phyloP scores from a whole-genome alignment of 192 early-diverging fungal species.

The Backusella mclennaniae region DNA sequence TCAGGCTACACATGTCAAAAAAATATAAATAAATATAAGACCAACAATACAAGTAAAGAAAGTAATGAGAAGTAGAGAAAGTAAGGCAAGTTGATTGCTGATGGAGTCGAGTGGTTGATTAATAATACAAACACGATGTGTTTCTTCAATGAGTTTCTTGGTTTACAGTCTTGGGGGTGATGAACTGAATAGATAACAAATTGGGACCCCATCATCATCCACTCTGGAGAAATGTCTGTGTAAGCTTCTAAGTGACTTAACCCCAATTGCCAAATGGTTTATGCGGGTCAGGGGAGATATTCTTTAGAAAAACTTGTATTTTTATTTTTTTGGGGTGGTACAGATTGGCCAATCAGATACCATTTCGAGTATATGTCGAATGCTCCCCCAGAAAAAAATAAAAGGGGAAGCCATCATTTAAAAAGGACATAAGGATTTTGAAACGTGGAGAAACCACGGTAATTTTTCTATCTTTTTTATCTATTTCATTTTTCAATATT shows the following conservation, averaged over 20 bases:
- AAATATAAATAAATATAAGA: background rate
- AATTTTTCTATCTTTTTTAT: slow-evolving; percentile 1
- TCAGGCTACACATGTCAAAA: slow-evolving; percentile 3
- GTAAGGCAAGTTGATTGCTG: background rate
- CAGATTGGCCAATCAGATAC: slow-evolving; percentile 6
- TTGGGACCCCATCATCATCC: background rate
- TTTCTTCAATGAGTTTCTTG: background rate
- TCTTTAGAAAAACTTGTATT: background rate
- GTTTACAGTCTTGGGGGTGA: background rate
- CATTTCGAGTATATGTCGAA: background rate
- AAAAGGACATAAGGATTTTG: slow-evolving; percentile 2
- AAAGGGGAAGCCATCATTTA: background rate
- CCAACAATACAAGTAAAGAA: background rate
- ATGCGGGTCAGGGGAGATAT: slow-evolving; percentile 2
- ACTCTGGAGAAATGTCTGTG: background rate
- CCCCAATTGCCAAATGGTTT: slow-evolving; percentile 13
- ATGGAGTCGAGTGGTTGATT: background rate
- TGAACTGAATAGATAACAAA: background rate
- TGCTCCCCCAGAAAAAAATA: background rate
- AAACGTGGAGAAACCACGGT: background rate
- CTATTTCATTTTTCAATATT: background rate
- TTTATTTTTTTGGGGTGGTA: slow-evolving; percentile 15
- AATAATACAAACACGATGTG: background rate
- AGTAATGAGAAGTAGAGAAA: background rate
- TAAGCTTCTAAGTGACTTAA: background rate